A percentile compares a stretch with the other conserved stretches of the same genome.
Conservation (phyloP, 768 basidiomycete species). For the Boletus reticuloceps region DNA sequence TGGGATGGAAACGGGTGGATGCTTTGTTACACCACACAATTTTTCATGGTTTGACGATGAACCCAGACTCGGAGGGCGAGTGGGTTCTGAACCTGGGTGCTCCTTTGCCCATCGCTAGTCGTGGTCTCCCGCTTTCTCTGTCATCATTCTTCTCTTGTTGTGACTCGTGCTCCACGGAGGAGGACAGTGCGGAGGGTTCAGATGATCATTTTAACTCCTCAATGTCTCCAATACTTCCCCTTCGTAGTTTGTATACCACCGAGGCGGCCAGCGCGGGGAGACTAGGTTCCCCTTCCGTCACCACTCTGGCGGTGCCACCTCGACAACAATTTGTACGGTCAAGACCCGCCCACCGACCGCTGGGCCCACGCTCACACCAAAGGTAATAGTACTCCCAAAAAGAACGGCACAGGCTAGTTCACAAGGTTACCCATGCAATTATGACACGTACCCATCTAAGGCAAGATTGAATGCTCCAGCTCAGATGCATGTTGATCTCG, state of each 20-base stretch:
- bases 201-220: background rate
- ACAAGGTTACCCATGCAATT: background rate
- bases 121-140: background rate
- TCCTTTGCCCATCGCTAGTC: background rate
- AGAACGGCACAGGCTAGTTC: background rate
- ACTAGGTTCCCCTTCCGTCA: no score
- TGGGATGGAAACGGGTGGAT: conserved; percentile 54
- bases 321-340: background rate
- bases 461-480: no score
- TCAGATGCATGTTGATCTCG: no score
- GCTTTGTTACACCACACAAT: conserved; percentile 46
- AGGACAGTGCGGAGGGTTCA: background rate
- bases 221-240: no score
- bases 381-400: no score
- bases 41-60: conserved; percentile 44
- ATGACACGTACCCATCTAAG: background rate
- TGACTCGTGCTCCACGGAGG: background rate
- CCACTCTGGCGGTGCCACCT: no score
- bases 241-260: no score
- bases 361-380: background rate
- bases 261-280: no score
- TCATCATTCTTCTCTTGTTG: background rate
- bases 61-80: conserved; percentile 18
- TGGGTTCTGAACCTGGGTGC: conserved; percentile 28
- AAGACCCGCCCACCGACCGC: background rate